Evolutionary conservation across 305 asterid species (phyloP).

Genomic region (Withania somnifera): DNA sequence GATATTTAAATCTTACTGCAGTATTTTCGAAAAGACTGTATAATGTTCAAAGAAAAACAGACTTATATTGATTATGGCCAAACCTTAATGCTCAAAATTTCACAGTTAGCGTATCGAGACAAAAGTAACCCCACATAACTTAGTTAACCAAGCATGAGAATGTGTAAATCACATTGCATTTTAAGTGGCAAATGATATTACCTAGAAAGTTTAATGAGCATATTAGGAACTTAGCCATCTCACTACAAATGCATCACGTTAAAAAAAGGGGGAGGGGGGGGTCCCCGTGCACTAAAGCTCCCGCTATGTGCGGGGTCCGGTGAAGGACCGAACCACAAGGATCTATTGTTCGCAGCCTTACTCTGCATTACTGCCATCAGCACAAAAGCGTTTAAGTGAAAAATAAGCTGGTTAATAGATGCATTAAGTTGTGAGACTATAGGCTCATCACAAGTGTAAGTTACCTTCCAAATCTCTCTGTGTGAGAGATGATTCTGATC

Average conservation of each 20-base stretch:
- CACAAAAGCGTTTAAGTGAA: constrained; percentile 3
- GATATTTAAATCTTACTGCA: neutral
- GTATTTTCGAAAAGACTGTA: neutral
- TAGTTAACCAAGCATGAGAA: neutral
- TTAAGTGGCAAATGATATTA: neutral
- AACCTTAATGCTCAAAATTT: neutral
- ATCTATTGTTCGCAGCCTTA: too few relatives aligned
- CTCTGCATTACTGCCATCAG: too few relatives aligned
- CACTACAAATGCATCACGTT: neutral
- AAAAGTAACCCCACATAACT: neutral
- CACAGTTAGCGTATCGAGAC: neutral
- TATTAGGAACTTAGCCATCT: neutral
- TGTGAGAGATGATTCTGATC: constrained; percentile 90
- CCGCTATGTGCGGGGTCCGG: too few relatives aligned
- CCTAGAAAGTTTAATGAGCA: neutral
- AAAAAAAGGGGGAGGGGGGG: too few relatives aligned
- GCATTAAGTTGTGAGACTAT: constrained; percentile 4
- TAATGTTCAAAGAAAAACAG: neutral
- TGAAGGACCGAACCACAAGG: too few relatives aligned
- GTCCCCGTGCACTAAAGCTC: too few relatives aligned
- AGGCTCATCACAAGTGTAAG: constrained; percentile 1
- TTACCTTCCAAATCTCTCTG: constrained; percentile 92
- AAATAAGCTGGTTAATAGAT: neutral
- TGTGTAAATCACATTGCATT: neutral
- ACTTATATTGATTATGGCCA: neutral